A percentile compares a stretch with the other conserved stretches of the same genome.
phyloP scores from a whole-genome alignment of 768 basidiomycete genomes.

The Trametes maxima region DNA sequence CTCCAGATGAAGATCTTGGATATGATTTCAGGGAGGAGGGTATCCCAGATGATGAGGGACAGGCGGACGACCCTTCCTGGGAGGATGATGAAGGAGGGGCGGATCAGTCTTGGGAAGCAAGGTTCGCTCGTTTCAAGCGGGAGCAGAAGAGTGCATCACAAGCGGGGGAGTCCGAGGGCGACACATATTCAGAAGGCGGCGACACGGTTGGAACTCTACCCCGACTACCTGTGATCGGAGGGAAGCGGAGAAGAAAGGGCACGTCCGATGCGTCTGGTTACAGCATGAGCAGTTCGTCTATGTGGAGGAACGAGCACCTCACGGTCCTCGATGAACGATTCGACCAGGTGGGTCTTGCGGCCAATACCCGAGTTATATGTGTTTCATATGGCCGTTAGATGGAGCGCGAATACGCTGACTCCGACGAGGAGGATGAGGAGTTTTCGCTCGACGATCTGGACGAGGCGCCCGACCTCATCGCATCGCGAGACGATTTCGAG shows the following conservation, averaged over 20 bases:
- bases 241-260: conserved; percentile 69
- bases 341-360: conserved; percentile 68
- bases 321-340: conserved; percentile 91
- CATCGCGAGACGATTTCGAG: conserved; percentile 87
- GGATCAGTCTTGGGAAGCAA: conserved; percentile 71
- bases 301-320: conserved; percentile 90
- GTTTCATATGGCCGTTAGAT: conserved; percentile 48
- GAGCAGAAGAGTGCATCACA: conserved; percentile 35
- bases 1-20: conserved; percentile 56
- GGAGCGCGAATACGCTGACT: conserved; percentile 74
- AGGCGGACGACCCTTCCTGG: conserved; percentile 24
- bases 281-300: conserved; percentile 96
- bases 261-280: conserved; percentile 90
- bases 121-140: conserved; percentile 80
- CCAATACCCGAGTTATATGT: too few relatives aligned
- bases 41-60: conserved; percentile 35
- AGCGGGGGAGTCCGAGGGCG: conserved; percentile 44
- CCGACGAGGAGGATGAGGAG: conserved; percentile 48
- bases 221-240: conserved; percentile 76
- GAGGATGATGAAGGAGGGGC: conserved; percentile 32
- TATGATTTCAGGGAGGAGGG: conserved; percentile 70
- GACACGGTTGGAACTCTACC: conserved; percentile 84
- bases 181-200: conserved; percentile 62
- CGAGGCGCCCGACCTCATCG: conserved; percentile 72
- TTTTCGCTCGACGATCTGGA: conserved; percentile 49